Evolutionary conservation across 2,329 filamentous ascomycete species (phyloP), one percentile per base, ranked within the genome.

Genomic region (Talaromyces rugulosus): DNA sequence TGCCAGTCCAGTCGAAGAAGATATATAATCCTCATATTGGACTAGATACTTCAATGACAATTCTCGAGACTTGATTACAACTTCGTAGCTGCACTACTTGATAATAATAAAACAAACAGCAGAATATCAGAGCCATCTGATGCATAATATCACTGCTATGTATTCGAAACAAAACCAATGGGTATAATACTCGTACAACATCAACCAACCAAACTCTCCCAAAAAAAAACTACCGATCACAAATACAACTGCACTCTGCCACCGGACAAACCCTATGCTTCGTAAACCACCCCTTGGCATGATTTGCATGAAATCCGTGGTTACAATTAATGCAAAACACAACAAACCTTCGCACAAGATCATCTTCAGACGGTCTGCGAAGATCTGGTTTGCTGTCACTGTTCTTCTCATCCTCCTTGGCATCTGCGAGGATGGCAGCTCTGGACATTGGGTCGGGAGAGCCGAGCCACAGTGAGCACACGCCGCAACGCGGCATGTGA

Each of bases 251-350:
- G 62, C 75, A 78, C 54, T 77, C 75, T 5, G 75, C 71, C 18
- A 78, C 75, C 1, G 75, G 75, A 64, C 76, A 78, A 9, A 77
- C 70, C 56, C 70, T 73, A 63, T 77, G 75, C 31, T 68, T 71
- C 50, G 63, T 67, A 61, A 88, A 89, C 86, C 86, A 89, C 64
- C 82, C 80, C 66, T 80, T 75, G 11, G 86, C 86, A 77, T 88
- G 86, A 71, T 85, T 77, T 3, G 83, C 85, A 75, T 89, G 86
- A 66, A 83, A 87, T 0, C 85, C 85, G 75, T 89, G 86, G 66
- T 83, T 83, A 70, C 86, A 89, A 63, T 78, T 81, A 66, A 85
- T 83, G 68, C 86, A 89, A 68, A 88, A 86, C 4, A 83, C 82
- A 65, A 87, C 78, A 67, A 86, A 82, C 59, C 81, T 77, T 16